Evolutionary conservation across 2,329 filamentous ascomycete genomes (phyloP), one percentile per base, ranked within the genome.

Genomic region (Cryphonectria japonica): DNA sequence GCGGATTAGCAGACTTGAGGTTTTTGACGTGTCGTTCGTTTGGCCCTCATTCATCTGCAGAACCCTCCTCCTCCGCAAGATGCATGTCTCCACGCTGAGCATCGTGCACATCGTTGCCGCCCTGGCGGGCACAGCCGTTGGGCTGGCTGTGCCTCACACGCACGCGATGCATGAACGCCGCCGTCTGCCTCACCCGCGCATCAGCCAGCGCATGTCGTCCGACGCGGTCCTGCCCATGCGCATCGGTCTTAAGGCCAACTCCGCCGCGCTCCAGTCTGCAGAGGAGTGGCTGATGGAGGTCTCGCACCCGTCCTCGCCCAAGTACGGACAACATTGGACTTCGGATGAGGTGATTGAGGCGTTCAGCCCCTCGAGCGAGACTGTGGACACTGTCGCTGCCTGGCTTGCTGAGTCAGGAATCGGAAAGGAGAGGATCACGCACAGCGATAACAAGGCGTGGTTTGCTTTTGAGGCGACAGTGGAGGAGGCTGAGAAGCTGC

Each of bases 341-440:
- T 69, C 77, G 3, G 73, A 79, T 19, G 79, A 83, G 68, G 78
- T 82, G 26, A 75, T 79, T 43, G 78, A 81, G 39, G 77, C 80
- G 67, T 83, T 83, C 66, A 78, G 80, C 39, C 82, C 82, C 1
- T 66, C 76, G 29, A 70, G 75, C 37, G 74, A 78, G 22, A 78
- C 76, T 37, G 76, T 81, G 13, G 77, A 80, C 19, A 72, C 76
- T 4, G 79, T 83, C 2, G 72, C 75, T 2, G 69, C 71, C 46
- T 83, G 80, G 81, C 73, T 83, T 4, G 72, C 73, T 1, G 70
- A 72, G 13, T 73, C 78, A n/a, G 80, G 80, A 43, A 80, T 82
- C 63, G 72, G 67, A 19, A 64, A 69, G 37, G 43, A 61, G 13
- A 29, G 34, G 3, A 39, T 52, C 69, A 41, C 66, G 39, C 32